Conservation (phyloP, 306 rosid genomes). For the Argentina anserina region DNA sequence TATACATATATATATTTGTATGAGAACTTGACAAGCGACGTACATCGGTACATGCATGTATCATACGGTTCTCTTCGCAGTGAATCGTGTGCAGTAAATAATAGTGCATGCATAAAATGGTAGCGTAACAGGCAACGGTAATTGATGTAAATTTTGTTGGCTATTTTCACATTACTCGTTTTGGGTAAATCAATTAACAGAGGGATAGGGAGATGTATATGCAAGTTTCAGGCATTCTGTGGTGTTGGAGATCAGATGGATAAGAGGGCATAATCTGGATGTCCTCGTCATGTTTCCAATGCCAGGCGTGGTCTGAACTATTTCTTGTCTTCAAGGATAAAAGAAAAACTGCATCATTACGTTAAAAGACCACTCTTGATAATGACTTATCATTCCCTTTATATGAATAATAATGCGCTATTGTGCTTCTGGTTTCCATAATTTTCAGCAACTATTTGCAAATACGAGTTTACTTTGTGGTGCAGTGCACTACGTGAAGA, state of each 20-base stretch:
- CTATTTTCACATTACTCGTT: neutral
- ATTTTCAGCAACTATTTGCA: neutral
- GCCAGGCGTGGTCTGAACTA: slow-evolving; percentile 6
- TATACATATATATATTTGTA: too few relatives aligned
- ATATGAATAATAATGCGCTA: neutral
- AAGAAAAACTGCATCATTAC: neutral
- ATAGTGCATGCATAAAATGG: neutral
- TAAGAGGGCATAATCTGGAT: slow-evolving; percentile 3
- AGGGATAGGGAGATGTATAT: neutral
- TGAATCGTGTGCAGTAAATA: neutral
- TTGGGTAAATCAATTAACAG: neutral
- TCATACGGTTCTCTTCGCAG: too few relatives aligned
- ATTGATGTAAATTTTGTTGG: neutral
- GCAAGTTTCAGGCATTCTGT: neutral
- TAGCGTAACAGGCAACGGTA: neutral
- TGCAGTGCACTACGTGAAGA: neutral
- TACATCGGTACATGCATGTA: too few relatives aligned
- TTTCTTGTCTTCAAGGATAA: neutral
- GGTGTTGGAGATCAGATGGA: slow-evolving; percentile 5
- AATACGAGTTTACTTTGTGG: neutral
- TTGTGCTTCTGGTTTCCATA: slow-evolving; percentile 1
- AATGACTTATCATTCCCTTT: slow-evolving; percentile 3
- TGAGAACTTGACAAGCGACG: too few relatives aligned
- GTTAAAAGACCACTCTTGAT: slow-evolving; percentile 7
- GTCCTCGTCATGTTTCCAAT: slow-evolving; percentile 13